Base-by-base conservation (phyloP, 768 basidiomycete genomes). In the Calocybe indica region DNA sequence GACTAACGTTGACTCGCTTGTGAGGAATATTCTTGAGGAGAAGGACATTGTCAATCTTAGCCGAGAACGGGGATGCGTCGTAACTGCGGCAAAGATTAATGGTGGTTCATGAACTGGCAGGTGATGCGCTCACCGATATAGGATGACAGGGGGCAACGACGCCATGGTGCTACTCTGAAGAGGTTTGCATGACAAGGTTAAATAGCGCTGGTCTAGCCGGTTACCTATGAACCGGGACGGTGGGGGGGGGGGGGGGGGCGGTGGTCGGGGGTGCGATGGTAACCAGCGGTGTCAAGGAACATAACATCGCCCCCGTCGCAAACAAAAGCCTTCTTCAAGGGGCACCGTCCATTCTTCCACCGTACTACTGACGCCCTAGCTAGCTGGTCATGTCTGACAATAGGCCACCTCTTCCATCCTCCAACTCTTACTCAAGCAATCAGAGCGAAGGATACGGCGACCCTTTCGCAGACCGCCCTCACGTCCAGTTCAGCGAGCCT, bases 401-500 rank as follows among this genome's bases (percentile, higher is more conserved):
- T 47, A 66, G 64, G 40, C 63, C 69, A 37, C 69, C 68, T 51
- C 60, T 64, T 14, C 70, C 65, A 33, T 68, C 66, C 32, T 58
- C 50, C 37, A 61, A 62, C 48, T 61, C 69, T 33, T 60, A 66
- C 46, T 22, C 22, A 22, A 22, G 22, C 22, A 46, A 46, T n/a
- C 52, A 53, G 30, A 64, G 61, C 40, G 64, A 63, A 49, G 64
- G 58, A 12, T 73, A 74, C 45, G 70, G 66, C 30, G 85, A 91
- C 62, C 89, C 89, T 5, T 91, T 90, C 61, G 72, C 80, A 42
- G 87, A 90, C 68, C 73, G 79, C 14, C 75, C 79, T 47, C 77
- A 73, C 45, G 68, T 78, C 37, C 82, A 79, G 43, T 86, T 85
- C 57, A 69, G 75, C 33, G 83, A 85, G 53, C 75, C 78, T 47